Base-by-base conservation (phyloP, 176 grass and related monocot species). In the Otatea glauca region DNA sequence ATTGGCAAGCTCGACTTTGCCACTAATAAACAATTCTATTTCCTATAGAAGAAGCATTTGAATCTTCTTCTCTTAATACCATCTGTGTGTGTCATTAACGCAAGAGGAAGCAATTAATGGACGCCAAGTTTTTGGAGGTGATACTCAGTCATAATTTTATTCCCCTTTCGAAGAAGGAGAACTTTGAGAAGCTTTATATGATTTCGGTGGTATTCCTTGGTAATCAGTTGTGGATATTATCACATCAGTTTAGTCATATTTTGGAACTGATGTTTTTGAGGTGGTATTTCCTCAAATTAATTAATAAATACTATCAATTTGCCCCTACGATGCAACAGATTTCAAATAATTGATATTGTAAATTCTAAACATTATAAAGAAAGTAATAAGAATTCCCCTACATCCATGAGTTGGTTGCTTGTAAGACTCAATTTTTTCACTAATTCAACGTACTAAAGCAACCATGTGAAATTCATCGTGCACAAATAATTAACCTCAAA, bases 1-100 rank as follows among this genome's bases (percentile, higher is more conserved):
- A 66, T 41, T 24, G 83, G 49, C 83, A 83, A 90, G 13, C 41
- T 74, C 55, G 79, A 83, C 79, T 90, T 90, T 38, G 72, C 79
- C 56, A 77, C 83, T 21, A 44, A 54, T 64, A 65, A 86, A 77
- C 25, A 55, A 75, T 14, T 32, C 9, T 65, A 2, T 65, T 53
- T 55, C 11, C 8, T 23, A 21, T 15, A 78, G 65, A 71, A 88
- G 72, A 20, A 69, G 23, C 83, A 85, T 88, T 83, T 75, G 62
- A 24, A 82, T 50, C 73, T 23, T 38, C 5, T 71, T 29, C n/a
- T 65, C 11, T 55, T 53, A n/a, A n/a, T n/a, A 9, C 50, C 8
- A 59, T 45, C 32, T 47, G 16, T 37, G 5, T 25, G 51, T 50
- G 69, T 68, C 71, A 2, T 74, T 29, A 29, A 29, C 29, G 29